Evolutionary conservation across 2,329 filamentous ascomycete species (phyloP), one percentile per base, ranked within the genome.

Genomic region (Onygenales sp.): DNA sequence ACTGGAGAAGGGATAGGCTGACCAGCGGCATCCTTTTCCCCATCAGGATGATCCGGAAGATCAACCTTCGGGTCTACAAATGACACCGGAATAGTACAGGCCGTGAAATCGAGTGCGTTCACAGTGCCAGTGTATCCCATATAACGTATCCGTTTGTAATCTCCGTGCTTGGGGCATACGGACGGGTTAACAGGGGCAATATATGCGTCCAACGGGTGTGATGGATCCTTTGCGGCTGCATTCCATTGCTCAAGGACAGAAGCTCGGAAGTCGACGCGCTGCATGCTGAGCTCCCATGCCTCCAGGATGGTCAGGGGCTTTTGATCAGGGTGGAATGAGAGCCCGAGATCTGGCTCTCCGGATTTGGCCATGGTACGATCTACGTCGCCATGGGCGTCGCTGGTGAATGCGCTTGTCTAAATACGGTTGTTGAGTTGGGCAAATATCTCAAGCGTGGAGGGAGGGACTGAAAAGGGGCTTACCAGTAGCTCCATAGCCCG

Each of bases 61-160:
- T 80, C 77, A 7, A 67, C 58, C 0, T 61, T 57, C 56, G 67
- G 62, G 7, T 51, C 38, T 38, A 51, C 49, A 10, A 43, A 43
- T 32, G 49, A 43, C 36, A 75, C 76, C 0, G 82, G 81, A 11
- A 85, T 65, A 0, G 78, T 75, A 2, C 82, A 64, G 0, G 80
- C 76, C 0, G 79, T 72, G 58, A 84, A 85, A 59, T 85, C 82
- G 0, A 85, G 68, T 8, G 84, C 66, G 58, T 84, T 83, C 74
- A 79, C 82, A 5, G 82, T 71, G 59, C 81, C 81, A 0, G 80
- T 83, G 57, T 83, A 83, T 3, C 81, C 81, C 38, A 64, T 17
- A n/a, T 46, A 50, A 32, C 46, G 44, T 32, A 32, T 31, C 13
- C 38, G 45, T 32, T 51, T 51, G 36, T 46, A 32, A 17, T 44